Conservation (phyloP, 2,329 filamentous ascomycete genomes). For the Verticillium nubilum region DNA sequence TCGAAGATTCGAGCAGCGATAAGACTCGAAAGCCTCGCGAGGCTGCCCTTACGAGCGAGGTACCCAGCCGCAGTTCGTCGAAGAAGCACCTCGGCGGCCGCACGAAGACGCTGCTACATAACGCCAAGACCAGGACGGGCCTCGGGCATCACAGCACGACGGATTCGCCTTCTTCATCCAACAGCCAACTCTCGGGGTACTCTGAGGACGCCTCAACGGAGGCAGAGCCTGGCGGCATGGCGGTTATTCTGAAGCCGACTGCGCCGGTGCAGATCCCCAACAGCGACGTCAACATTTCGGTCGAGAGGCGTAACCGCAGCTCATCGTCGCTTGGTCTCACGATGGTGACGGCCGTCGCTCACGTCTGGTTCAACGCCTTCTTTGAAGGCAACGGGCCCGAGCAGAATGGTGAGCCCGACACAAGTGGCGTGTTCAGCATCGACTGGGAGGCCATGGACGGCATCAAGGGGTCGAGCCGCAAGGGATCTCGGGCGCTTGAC, state of each 20-base stretch:
- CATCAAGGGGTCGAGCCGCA: slow-evolving; percentile 81
- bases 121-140: slow-evolving; percentile 2
- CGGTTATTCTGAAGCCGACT: slow-evolving; percentile 71
- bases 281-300: slow-evolving; percentile 84
- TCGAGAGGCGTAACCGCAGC: slow-evolving; percentile 80
- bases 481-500: slow-evolving; percentile 79
- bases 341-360: slow-evolving; percentile 88
- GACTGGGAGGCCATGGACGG: slow-evolving; percentile 75
- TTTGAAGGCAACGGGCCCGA: slow-evolving; percentile 82
- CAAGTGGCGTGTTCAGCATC: slow-evolving; percentile 58
- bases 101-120: slow-evolving; percentile 26
- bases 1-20: slow-evolving; percentile 9
- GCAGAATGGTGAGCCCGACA: slow-evolving; percentile 56
- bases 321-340: slow-evolving; percentile 73
- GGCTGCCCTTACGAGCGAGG: background rate
- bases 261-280: slow-evolving; percentile 66
- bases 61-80: background rate
- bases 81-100: slow-evolving; percentile 5
- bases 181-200: slow-evolving; percentile 1
- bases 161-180: background rate
- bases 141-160: slow-evolving; percentile 5
- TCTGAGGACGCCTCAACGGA: slow-evolving; percentile 2
- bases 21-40: background rate
- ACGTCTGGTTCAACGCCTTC: slow-evolving; percentile 95
- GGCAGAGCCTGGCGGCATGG: slow-evolving; percentile 56